A percentile compares a stretch with the other conserved stretches of the same genome.
Conservation (phyloP, 768 basidiomycete genomes). For the Lepiota subincarnata region DNA sequence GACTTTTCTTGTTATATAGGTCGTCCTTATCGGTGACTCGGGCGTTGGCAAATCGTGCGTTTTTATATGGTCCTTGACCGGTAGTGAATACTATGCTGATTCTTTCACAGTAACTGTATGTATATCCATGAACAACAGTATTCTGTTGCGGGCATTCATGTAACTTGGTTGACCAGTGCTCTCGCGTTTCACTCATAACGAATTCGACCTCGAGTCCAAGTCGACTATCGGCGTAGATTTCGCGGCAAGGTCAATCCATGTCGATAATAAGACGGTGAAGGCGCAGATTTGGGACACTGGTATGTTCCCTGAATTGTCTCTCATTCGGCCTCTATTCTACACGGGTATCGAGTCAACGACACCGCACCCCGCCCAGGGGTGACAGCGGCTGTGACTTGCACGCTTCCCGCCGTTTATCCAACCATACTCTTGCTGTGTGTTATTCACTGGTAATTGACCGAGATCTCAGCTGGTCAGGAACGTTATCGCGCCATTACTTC, state of each 20-base stretch:
- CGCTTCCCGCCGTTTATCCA: neutral
- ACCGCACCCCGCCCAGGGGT: conserved; percentile 2
- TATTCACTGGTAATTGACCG: conserved; percentile 2
- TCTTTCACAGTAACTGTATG: conserved; percentile 56
- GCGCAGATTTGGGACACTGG: conserved; percentile 99
- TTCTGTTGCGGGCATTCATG: conserved; percentile 13
- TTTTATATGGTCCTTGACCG: conserved; percentile 14
- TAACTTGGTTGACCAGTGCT: conserved; percentile 60
- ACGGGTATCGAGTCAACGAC: conserved; percentile 12
- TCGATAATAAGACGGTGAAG: conserved; percentile 97
- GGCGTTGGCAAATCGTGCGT: conserved; percentile 99
- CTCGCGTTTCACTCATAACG: conserved; percentile 98
- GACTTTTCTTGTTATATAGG: conserved; percentile 42
- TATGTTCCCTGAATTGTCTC: conserved; percentile 31
- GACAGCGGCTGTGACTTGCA: neutral
- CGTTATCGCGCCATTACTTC: conserved; percentile 97
- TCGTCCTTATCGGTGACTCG: conserved; percentile 98
- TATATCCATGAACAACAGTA: conserved; percentile 13
- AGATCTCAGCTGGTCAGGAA: conserved; percentile 80
- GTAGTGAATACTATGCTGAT: conserved; percentile 9
- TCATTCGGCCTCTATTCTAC: conserved; percentile 1
- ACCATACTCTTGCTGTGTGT: neutral
- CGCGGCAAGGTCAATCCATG: conserved; percentile 89
- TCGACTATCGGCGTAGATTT: conserved; percentile 99
- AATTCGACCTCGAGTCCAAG: conserved; percentile 98